Evolutionary conservation across 495 filamentous ascomycete species (phyloP).

Genomic region (Penicillium parvum): DNA sequence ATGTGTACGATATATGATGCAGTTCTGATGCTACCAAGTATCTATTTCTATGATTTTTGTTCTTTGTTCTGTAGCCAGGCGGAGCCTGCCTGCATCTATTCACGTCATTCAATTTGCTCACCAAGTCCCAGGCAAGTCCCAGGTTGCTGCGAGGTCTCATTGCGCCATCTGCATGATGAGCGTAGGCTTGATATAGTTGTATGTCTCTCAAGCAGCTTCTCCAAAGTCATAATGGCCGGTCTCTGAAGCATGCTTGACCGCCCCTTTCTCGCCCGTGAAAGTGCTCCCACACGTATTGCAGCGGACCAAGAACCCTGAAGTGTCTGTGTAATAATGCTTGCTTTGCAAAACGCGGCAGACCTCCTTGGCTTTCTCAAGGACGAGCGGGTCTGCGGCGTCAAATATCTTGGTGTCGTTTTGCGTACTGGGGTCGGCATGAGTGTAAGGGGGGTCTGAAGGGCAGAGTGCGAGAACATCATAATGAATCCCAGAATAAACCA

Average conservation of each 20-base stretch:
- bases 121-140: neutral
- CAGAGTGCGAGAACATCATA: constrained; percentile 87
- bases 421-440: constrained; percentile 54
- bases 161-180: too few relatives aligned
- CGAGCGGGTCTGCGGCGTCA: constrained; percentile 59
- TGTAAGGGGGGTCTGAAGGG: constrained; percentile 55
- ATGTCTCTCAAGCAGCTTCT: constrained; percentile 43
- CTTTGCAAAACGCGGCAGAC: constrained; percentile 66
- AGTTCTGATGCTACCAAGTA: constrained; percentile 15
- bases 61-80: neutral
- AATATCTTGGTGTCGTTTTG: constrained; percentile 79
- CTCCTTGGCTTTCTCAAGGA: constrained; percentile 64
- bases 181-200: neutral
- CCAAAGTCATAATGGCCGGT: constrained; percentile 71
- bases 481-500: constrained; percentile 92
- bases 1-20: constrained; percentile 27
- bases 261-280: constrained; percentile 70
- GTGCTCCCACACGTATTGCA: constrained; percentile 73
- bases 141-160: too few relatives aligned
- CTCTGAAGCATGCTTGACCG: constrained; percentile 59
- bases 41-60: neutral
- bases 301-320: constrained; percentile 71
- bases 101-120: neutral
- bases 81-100: neutral
- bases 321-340: constrained; percentile 88